Evolutionary conservation across 176 grass and related monocot species (phyloP).

Genomic region (Cenchrus fungigraminus): DNA sequence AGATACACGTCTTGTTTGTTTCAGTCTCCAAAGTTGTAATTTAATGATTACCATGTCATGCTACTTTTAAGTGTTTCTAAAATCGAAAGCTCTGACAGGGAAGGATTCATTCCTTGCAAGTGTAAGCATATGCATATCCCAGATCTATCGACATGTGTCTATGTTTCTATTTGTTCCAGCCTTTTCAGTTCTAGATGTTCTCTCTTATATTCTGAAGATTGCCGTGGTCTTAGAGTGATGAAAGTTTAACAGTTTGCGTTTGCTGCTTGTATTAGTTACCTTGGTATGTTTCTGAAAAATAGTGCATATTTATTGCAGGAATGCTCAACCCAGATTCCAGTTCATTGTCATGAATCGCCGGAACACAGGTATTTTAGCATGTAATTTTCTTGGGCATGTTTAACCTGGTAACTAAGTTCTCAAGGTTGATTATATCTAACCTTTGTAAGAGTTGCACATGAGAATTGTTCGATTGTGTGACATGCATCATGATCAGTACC

Average conservation of each 20-base stretch:
- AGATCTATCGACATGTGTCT: neutral
- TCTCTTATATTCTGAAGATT: neutral
- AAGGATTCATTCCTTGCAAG: neutral
- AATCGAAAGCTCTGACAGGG: neutral
- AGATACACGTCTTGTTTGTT: neutral
- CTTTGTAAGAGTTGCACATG: neutral
- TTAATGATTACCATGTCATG: neutral
- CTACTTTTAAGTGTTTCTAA: neutral
- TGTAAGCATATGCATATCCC: neutral
- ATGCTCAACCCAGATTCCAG: slow-evolving; percentile 63
- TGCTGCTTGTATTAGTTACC: neutral
- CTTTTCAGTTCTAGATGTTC: neutral
- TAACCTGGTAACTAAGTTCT: neutral
- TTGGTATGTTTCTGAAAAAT: neutral
- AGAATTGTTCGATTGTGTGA: neutral
- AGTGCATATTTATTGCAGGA: slow-evolving; percentile 46
- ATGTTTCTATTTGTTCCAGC: slow-evolving; percentile 5
- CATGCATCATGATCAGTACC: neutral
- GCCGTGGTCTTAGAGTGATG: neutral
- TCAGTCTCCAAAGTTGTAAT: neutral
- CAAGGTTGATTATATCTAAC: neutral
- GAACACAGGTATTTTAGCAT: slow-evolving; percentile 52
- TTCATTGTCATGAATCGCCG: slow-evolving; percentile 76
- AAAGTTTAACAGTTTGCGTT: neutral
- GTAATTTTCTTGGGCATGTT: neutral